These are phyloP conservation scores for Davidsoniella neocaledoniae DNA, from an alignment of 2,329 filamentous ascomycete species.

Conservation along the genomic window DNA sequence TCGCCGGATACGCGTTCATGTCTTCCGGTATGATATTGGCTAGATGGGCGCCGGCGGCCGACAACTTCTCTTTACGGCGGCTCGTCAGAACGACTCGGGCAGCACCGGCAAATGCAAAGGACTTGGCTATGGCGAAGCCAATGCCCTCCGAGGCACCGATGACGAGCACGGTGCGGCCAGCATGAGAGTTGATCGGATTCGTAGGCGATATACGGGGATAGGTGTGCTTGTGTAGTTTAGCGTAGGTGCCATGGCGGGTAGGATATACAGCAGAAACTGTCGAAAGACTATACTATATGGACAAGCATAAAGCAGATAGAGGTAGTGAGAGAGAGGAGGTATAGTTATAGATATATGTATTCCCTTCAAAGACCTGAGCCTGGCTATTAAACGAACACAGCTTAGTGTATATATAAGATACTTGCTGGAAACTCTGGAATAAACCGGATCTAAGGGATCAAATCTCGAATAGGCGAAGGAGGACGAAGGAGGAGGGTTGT, in stretches of 20 bases:
- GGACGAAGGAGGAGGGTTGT: too few relatives aligned
- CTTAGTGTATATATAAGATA: neutral
- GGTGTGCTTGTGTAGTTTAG: slow-evolving; percentile 17
- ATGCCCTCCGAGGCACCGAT: slow-evolving; percentile 51
- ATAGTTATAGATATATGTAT: too few relatives aligned
- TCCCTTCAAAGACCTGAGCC: too few relatives aligned
- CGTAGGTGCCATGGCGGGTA: slow-evolving; percentile 3
- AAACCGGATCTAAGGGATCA: too few relatives aligned
- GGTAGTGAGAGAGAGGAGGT: too few relatives aligned
- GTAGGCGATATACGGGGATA: slow-evolving; percentile 24
- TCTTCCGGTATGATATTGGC: neutral
- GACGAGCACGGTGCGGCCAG: slow-evolving; percentile 41
- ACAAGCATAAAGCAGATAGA: neutral
- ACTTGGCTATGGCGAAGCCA: slow-evolving; percentile 44
- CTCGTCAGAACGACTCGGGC: slow-evolving; percentile 23
- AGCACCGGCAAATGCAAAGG: slow-evolving; percentile 30
- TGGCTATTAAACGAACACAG: too few relatives aligned
- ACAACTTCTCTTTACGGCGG: slow-evolving; percentile 19
- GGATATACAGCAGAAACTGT: too few relatives aligned
- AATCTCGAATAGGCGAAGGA: too few relatives aligned
- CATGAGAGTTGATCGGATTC: slow-evolving; percentile 23
- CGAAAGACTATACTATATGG: neutral
- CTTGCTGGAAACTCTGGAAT: too few relatives aligned
- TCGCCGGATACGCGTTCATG: slow-evolving; percentile 5
- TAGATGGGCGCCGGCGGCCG: slow-evolving; percentile 15